A percentile compares a stretch with the other conserved stretches of the same genome.
These are phyloP conservation scores for Kodamaea alishanica DNA, from an alignment of 1,139 yeast genomes.

Conservation along the genomic window DNA sequence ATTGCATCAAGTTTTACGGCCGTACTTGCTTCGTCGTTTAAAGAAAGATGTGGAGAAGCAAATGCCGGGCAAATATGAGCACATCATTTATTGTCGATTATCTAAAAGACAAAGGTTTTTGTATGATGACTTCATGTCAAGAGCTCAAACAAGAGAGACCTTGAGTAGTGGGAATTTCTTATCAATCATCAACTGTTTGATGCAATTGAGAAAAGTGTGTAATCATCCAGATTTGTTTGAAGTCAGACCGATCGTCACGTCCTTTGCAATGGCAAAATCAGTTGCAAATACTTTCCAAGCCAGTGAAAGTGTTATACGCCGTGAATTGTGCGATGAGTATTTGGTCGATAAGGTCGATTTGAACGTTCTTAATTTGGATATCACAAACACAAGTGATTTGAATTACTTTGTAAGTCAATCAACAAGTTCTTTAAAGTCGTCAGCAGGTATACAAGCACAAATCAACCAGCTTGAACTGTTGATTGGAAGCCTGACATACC, in stretches of 20 bases:
- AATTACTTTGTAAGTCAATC: conserved; percentile 51
- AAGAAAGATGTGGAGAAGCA: conserved; percentile 97
- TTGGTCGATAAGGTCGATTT: conserved; percentile 40
- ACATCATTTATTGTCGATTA: conserved; percentile 83
- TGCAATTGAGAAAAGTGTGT: conserved; percentile 97
- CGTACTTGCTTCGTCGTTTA: conserved; percentile 83
- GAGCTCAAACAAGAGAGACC: conserved; percentile 93
- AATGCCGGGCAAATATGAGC: conserved; percentile 98
- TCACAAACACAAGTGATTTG: conserved; percentile 45
- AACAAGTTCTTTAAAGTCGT: conserved; percentile 45
- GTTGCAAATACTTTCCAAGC: conserved; percentile 51
- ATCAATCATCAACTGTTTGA: conserved; percentile 92
- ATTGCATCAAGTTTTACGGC: conserved; percentile 89
- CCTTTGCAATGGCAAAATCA: conserved; percentile 69
- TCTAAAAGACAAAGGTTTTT: conserved; percentile 89
- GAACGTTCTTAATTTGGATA: conserved; percentile 57
- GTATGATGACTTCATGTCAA: conserved; percentile 95
- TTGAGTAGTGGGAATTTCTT: conserved; percentile 91
- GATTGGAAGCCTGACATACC: conserved; percentile 25
- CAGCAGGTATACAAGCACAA: conserved; percentile 42
- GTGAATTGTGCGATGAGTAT: conserved; percentile 26
- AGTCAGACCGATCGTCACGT: conserved; percentile 90
- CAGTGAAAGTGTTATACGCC: conserved; percentile 43
- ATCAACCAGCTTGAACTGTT: conserved; percentile 37
- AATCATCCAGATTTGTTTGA: conserved; percentile 97